A percentile compares a stretch with the other conserved stretches of the same genome.
phyloP scores from a whole-genome alignment of 306 rosid species.

The Delonix regia region DNA sequence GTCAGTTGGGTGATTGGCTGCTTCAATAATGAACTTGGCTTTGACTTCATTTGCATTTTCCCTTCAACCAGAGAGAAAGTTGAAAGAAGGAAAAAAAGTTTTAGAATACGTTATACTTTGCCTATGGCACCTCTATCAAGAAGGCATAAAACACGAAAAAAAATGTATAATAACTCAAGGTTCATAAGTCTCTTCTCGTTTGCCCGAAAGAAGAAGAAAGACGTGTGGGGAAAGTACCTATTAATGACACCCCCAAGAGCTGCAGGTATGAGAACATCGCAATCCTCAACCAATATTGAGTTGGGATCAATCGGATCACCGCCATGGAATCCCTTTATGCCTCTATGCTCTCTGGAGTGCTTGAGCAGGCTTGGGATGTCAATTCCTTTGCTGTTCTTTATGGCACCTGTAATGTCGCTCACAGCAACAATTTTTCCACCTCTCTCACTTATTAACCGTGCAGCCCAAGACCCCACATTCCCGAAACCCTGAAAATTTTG shows the following conservation, averaged over 20 bases:
- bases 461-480: conserved; percentile 97
- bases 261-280: conserved; percentile 88
- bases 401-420: conserved; percentile 87
- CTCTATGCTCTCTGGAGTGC: conserved; percentile 57
- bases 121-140: conserved; percentile 1
- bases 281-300: conserved; percentile 74
- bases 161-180: not conserved
- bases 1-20: conserved; percentile 42
- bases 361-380: conserved; percentile 74
- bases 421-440: conserved; percentile 91
- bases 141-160: not conserved
- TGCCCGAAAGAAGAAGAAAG: not conserved
- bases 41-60: conserved; percentile 36
- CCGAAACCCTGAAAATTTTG: conserved; percentile 75
- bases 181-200: not conserved
- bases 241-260: conserved; percentile 99
- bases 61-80: conserved; percentile 28
- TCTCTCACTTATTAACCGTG: conserved; percentile 67
- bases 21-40: conserved; percentile 37
- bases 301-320: conserved; percentile 63
- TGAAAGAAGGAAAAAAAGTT: not conserved
- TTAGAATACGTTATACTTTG: conserved; percentile 7
- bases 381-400: conserved; percentile 73
- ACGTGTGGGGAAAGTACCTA: conserved; percentile 47
- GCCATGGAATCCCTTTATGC: conserved; percentile 77